phyloP scores from a whole-genome alignment of 495 filamentous ascomycete species.

The Talaromyces adpressus region DNA sequence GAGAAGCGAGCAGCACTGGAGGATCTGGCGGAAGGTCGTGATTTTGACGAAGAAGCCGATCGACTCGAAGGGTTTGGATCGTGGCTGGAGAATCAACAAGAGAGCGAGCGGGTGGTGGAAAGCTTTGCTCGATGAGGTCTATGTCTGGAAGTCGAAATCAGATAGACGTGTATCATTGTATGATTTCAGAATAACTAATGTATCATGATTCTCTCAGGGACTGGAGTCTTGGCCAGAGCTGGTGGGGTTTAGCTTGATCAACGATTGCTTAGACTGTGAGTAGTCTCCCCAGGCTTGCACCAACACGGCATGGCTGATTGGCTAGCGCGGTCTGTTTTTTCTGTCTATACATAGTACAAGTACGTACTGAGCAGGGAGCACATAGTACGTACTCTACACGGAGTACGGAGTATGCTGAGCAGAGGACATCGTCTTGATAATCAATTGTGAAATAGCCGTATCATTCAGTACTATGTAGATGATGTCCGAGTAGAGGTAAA shows the following conservation, averaged over 20 bases:
- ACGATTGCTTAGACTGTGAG: background rate
- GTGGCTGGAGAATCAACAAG: constrained; percentile 44
- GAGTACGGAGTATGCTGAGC: background rate
- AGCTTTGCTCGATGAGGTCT: constrained; percentile 13
- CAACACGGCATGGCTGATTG: background rate
- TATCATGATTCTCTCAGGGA: background rate
- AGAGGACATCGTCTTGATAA: background rate
- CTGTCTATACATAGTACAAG: no score
- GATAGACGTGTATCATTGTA: background rate
- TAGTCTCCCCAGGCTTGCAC: background rate
- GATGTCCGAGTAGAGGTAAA: background rate
- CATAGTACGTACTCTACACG: background rate
- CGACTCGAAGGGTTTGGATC: constrained; percentile 49
- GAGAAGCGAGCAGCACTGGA: constrained; percentile 85
- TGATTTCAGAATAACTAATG: background rate
- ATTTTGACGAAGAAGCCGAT: constrained; percentile 37
- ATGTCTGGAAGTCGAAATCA: background rate
- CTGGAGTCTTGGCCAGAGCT: background rate
- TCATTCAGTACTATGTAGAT: no score
- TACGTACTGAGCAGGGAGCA: background rate
- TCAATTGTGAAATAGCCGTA: no score
- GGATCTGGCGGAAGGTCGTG: constrained; percentile 34
- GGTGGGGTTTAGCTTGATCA: background rate
- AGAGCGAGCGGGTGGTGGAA: constrained; percentile 26
- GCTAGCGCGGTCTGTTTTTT: constrained; percentile 2